Evolutionary conservation across 768 basidiomycete genomes (phyloP), one percentile per base, ranked within the genome.

Genomic region (Pisolithus marmoratus): DNA sequence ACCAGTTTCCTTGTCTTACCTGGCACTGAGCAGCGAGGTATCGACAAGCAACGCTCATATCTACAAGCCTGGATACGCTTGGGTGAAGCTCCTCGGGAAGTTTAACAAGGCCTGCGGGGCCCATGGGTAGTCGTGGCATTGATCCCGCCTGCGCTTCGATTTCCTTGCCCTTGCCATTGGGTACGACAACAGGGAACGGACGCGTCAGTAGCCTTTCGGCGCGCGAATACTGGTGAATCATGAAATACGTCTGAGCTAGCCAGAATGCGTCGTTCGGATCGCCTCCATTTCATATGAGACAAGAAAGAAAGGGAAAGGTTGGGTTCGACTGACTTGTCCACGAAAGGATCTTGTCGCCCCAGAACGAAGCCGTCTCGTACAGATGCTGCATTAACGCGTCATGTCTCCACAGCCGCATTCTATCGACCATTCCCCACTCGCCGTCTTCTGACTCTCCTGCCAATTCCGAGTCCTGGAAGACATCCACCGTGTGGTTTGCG

Each of bases 201-300:
- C 90, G 80, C 2, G 86, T 93, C 43, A 99, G 79, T 24, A 99
- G 75, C 43, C 87, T 82, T 67, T 97, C 93, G 9, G 96, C 94
- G 44, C 94, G 89, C 8, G 92, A 85, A 70, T 95, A 98, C 54
- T 96, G 91, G 60, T 94, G 85, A 3, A 88, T 94, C 75, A 94
- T 87, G 67, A 98, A 99, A 69, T 94, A 93, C 0, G 90, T 92
- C 67, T 99, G 96, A 3, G 96, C 94, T 20, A 99, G 82, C 96
- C 96, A 99, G 70, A 99, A 98, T 12, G 94, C 96, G 69, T 99
- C 96, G 65, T 97, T 96, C 27, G 94, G 87, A 62, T 98, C 92
- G 56, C 85, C 95, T 95, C 60, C 24, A 43, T 24, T 45, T 22
- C 24, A 36, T 3, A 34, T 17, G 14, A 27, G 55, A 38, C 50